Evolutionary conservation across 108 stramenopile genomes (phyloP), one percentile per base, ranked within the genome.

Genomic region (Mayamaea pseudoterrestris): DNA sequence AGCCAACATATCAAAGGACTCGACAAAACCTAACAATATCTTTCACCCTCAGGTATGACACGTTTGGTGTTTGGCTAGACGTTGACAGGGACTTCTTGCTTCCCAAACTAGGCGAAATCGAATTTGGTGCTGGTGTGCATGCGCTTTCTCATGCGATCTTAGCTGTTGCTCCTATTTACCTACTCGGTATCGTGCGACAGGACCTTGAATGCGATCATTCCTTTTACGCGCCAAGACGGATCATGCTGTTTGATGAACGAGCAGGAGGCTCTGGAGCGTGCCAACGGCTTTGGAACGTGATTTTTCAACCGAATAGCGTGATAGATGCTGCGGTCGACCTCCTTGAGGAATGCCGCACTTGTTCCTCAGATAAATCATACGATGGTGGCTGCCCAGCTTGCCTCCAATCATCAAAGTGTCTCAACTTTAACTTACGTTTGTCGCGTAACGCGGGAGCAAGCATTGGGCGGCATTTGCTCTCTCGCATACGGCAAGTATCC

Each of bases 31-130:
- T n/a, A n/a, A n/a, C n/a, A n/a, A n/a, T n/a, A n/a, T n/a, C n/a
- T n/a, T n/a, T n/a, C n/a, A n/a, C n/a, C n/a, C n/a, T n/a, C n/a
- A n/a, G n/a, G n/a, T 98, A 71, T 49, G 92, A 88, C 34, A 96
- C 89, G 5, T 67, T 69, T 47, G 97, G 84, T 3, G 43, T 91
- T 18, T 98, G 95, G 94, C 44, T 94, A 30, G 97, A 98, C 57
- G 58, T 87, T 17, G 78, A 80, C 43, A 73, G 82, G 6, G 24
- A 48, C n/a, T 49, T 44, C 28, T 50, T 90, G 2, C 40, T 42
- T 28, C 64, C 50, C 17, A 41, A 71, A 9, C 46, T 84, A 20
- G 34, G 53, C n/a, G 58, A 47, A 24, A 23, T 27, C 2, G 47
- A 60, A 35, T 90, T 65, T 54, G 78, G 79, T 47, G 50, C 60